Base-by-base conservation (phyloP, 441 rosid species). In the Erodium chrysanthum region DNA sequence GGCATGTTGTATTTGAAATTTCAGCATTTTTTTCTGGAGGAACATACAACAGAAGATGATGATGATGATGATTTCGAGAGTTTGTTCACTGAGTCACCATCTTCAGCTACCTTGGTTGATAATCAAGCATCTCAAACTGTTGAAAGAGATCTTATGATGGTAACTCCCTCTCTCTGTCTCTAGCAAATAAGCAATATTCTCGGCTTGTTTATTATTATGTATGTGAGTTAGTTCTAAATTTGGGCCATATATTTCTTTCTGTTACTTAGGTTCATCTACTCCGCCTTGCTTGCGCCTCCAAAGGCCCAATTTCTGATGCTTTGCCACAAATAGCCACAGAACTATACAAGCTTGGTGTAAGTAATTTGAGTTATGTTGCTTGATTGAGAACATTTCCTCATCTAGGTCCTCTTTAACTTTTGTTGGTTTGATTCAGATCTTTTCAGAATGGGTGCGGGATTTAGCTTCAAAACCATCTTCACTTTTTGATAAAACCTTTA, bases 141-240 rank as follows among this genome's bases (percentile, higher is more conserved):
- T 77, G 84, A 86, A 78, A 90, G 83, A 73, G 99, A 94, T 79
- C 81, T 94, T 23, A 66, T 91, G 68, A 79, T 89, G 94, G 99
- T 92, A 5, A 6, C 35, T 4, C 35, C 4, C 35, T 31, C 35
- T 31, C 8, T 23, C 65, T 61, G 10, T 29, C 61, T 54, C 27
- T 56, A 2, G 12, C 27, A 20, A 20, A 54, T 10, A 8, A 20
- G 66, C 7, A 12, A 23, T 64, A 27, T 67, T 67, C 62, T 68
- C 66, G 20, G 59, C 42, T 2, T 58, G 31, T 64, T 69, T 31
- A 31, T 66, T 50, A 31, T 21, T 11, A 68, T 27, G 14, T 25
- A 11, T 25, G 31, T 60, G 71, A 23, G 35, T 67, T 73, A 23
- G 35, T 67, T 63, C 59, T 66, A 65, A 52, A 21, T 68, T 66